Evolutionary conservation across 495 filamentous ascomycete species (phyloP), one percentile per base, ranked within the genome.

Genomic region (Penicillium daleae): DNA sequence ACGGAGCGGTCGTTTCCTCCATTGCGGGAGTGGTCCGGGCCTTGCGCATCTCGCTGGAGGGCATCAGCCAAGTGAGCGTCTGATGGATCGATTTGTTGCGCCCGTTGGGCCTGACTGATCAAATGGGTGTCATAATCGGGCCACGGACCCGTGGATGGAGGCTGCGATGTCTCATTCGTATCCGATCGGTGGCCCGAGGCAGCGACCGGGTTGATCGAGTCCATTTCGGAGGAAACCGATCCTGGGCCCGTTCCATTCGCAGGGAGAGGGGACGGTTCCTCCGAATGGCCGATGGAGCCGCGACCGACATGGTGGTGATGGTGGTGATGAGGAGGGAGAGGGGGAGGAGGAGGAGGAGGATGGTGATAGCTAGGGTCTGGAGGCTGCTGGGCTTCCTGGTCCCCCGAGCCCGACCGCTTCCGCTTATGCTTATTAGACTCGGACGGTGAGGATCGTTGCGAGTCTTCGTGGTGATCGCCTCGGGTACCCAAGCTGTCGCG

Each of bases 11-110:
- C 73, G 21, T 65, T 29, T 59, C 12, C 70, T 71, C 67, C 76
- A 68, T 53, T 63, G 58, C 46, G 74, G 74, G 44, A 69, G 71
- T 67, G 35, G 27, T 83, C 79, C 51, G 79, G 74, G 26, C 71
- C 70, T 29, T 79, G 76, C 21, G 77, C 76, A 44, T 83, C 80
- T n/a, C 79, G 77, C 58, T 83, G 82, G 19, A 85, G 75, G 22
- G 76, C 81, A 63, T 83, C 81, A 6, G 74, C 81, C 29, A 83
- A 63, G 53, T 82, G 79, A 40, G 75, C 76, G 67, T 84, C 82
- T 1, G 82, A 81, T 29, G 80, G 71, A 64, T 85, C 82, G 12
- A 83, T 74, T 40, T 80, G 79, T 62, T 80, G 77, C 26, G 75
- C 79, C 19, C 78, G 74, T 64, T 81, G 77, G 13, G 77, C 74